Evolutionary conservation across 345 rosid genomes (phyloP).

Genomic region (Eutrema japonicum): DNA sequence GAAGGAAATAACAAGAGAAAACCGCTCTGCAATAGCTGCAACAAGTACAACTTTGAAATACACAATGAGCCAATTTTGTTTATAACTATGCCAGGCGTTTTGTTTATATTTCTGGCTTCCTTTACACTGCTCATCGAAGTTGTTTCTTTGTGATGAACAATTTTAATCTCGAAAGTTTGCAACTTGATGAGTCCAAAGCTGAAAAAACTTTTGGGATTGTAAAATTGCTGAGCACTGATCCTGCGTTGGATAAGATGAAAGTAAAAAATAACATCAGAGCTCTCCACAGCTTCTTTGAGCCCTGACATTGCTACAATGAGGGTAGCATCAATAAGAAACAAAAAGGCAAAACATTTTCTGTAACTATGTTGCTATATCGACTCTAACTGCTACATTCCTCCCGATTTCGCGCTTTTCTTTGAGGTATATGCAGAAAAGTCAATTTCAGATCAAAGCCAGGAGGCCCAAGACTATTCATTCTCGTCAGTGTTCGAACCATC

Average conservation of each 20-base stretch:
- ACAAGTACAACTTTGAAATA: conserved; percentile 5
- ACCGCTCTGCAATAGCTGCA: background rate
- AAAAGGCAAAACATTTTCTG: conserved; percentile 34
- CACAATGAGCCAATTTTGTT: conserved; percentile 30
- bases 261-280: conserved; percentile 30
- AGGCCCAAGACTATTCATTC: conserved; percentile 18
- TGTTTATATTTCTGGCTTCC: conserved; percentile 27
- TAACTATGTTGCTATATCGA: conserved; percentile 35
- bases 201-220: conserved; percentile 30
- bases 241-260: conserved; percentile 13
- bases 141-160: conserved; percentile 22
- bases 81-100: conserved; percentile 1
- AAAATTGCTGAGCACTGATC: conserved; percentile 13
- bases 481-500: conserved; percentile 40
- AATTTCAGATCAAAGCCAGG: background rate
- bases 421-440: conserved; percentile 18
- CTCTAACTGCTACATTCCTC: conserved; percentile 32
- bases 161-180: conserved; percentile 1
- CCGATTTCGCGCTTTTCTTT: conserved; percentile 7
- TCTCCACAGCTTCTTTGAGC: conserved; percentile 30
- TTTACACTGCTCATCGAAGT: conserved; percentile 19
- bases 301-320: conserved; percentile 20
- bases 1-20: conserved; percentile 12
- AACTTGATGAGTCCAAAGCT: conserved; percentile 32
- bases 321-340: conserved; percentile 23